Conservation (phyloP, 2,329 filamentous ascomycete species). For the Fusarium pseudoanthophilum region DNA sequence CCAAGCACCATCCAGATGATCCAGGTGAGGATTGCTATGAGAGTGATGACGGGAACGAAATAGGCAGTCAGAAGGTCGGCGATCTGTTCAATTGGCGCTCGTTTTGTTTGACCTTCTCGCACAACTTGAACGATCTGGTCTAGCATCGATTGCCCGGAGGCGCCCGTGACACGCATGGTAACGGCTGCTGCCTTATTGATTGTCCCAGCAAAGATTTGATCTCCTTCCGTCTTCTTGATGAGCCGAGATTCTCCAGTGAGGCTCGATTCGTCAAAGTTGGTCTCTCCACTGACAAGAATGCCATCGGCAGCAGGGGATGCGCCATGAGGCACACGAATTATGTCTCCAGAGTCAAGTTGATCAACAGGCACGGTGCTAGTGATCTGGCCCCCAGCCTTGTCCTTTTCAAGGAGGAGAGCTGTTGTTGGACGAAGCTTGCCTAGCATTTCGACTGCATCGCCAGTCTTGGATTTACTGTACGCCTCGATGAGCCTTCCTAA, state of each 20-base stretch:
- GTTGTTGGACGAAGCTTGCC: constrained; percentile 81
- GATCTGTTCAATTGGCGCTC: constrained; percentile 79
- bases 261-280: constrained; percentile 88
- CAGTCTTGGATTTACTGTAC: constrained; percentile 91
- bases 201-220: constrained; percentile 77
- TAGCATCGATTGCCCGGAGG: constrained; percentile 77
- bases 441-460: constrained; percentile 84
- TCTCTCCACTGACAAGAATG: constrained; percentile 68
- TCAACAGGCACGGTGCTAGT: constrained; percentile 67
- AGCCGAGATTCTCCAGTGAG: constrained; percentile 82
- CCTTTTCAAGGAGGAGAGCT: constrained; percentile 73
- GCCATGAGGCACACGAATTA: constrained; percentile 80
- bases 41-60: constrained; percentile 78
- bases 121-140: constrained; percentile 83
- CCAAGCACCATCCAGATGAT: constrained; percentile 76
- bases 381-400: constrained; percentile 49
- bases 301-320: constrained; percentile 89
- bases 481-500: constrained; percentile 80
- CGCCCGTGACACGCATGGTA: constrained; percentile 70
- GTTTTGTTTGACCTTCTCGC: constrained; percentile 79
- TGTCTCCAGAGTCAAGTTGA: constrained; percentile 78
- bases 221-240: constrained; percentile 71
- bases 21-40: constrained; percentile 78
- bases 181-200: constrained; percentile 76
- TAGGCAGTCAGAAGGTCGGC: constrained; percentile 79